These are phyloP conservation scores for Arxiozyma bovina DNA, from an alignment of 1,139 yeast species.

Conservation along the genomic window DNA sequence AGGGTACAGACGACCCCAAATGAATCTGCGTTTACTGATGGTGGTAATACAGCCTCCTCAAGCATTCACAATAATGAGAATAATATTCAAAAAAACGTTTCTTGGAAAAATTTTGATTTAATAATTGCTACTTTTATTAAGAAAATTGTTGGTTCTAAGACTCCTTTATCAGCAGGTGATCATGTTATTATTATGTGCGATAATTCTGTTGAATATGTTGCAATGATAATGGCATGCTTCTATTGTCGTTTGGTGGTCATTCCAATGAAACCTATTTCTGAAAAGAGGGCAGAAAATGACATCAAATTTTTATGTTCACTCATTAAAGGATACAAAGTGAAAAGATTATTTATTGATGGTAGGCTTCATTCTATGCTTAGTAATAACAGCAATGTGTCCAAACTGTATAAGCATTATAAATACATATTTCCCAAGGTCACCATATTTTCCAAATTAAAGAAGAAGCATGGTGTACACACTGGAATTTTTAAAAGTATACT, in stretches of 20 bases:
- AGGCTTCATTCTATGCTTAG: conserved; percentile 68
- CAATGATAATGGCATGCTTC: conserved; percentile 81
- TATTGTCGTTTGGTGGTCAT: conserved; percentile 71
- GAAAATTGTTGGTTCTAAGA: conserved; percentile 42
- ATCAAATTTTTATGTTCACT: conserved; percentile 58
- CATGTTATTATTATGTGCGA: conserved; percentile 76
- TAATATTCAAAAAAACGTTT: conserved; percentile 45
- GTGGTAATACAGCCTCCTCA: conserved; percentile 35
- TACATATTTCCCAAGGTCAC: conserved; percentile 26
- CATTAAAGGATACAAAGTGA: conserved; percentile 60
- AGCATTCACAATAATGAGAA: conserved; percentile 30
- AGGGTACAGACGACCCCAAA: conserved; percentile 70
- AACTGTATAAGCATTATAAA: conserved; percentile 41
- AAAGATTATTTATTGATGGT: conserved; percentile 65
- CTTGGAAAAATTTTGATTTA: conserved; percentile 81
- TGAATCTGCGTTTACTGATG: conserved; percentile 67
- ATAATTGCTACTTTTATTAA: conserved; percentile 55
- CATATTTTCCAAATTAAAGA: conserved; percentile 26
- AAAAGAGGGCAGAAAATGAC: conserved; percentile 65
- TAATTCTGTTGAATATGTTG: conserved; percentile 75
- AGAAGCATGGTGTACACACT: conserved; percentile 17
- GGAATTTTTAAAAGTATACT: conserved; percentile 16
- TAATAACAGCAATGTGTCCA: conserved; percentile 35
- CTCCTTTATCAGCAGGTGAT: conserved; percentile 54
- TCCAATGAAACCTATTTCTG: conserved; percentile 71